Base-by-base conservation (phyloP, 495 filamentous ascomycete genomes). In the Podospora anserina region DNA sequence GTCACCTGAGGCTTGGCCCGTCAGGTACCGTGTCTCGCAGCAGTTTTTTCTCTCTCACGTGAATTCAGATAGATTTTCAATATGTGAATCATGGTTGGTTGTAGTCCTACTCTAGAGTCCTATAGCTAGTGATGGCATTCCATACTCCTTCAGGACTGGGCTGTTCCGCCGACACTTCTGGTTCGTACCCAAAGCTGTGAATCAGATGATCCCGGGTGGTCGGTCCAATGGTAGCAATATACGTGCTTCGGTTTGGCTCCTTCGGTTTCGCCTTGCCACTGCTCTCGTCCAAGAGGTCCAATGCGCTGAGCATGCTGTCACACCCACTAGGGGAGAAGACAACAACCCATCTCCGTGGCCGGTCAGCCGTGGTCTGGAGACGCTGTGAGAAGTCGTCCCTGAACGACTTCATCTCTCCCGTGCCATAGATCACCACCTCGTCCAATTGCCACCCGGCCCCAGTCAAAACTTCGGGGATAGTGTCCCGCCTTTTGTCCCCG, bases 251-350 rank as follows among this genome's bases (percentile, higher is more conserved):
- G 11, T 20, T 66, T 49, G 68, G 67, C 61, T 70, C 64, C 67
- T 71, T 61, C 16, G 65, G 70, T 68, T 76, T 82, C 5, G 80
- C 81, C 69, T 78, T 85, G 49, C 80, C 80, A 1, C 77, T 86
- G 32, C 72, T 72, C 32, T 77, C 73, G 68, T 89, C 84, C 30
- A 90, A 75, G 65, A 88, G 68, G 19, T 81, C 86, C 71, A 97
- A 76, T 39, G 83, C 85, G 64, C 85, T 79, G 5, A 97, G 81
- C 90, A 97, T 91, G 72, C 87, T 88, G 77, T 91, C 88, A 71
- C 92, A 95, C 2, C 92, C 94, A 20, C 89, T 93, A 1, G 95
- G 93, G 55, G 94, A 97, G 72, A 99, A 99, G 7, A 98, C 90
- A 15, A 97, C 91, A 1, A 94, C 88, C 94, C 95, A 98, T 71